Evolutionary conservation across 1,139 yeast species (phyloP), one percentile per base, ranked within the genome.

Genomic region (Hemisphaericaspora lyxosophila): DNA sequence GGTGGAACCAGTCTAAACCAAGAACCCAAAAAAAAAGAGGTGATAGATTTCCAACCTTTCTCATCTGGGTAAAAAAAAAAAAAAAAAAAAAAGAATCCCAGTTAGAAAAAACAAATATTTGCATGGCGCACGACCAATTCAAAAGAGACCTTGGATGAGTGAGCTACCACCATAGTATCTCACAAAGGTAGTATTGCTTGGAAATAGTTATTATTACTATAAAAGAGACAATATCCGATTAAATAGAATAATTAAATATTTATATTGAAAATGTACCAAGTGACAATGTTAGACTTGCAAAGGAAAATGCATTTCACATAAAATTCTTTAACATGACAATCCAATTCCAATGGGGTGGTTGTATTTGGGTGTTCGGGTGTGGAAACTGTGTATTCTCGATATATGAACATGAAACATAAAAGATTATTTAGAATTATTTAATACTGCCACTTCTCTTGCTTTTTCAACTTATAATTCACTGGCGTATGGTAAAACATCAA

Each of bases 401-500:
- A 8, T 26, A 26, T 26, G 8, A 26, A 26, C 30, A 26, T 15
- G 30, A 8, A 26, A 26, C 30, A 26, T 26, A 26, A 26, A 26
- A 26, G 15, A 12, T 26, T 26, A 26, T 26, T 26, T 26, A 26
- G 15, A 26, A 7, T 26, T 26, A 26, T 16, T 18, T 26, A 26
- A 19, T 25, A 16, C 8, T 2, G 7, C 18, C 19, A 8, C 8
- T 26, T 19, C 15, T 13, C 13, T 11, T 24, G 6, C 26, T 13
- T 26, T 26, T 26, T 16, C 8, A 15, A 26, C 7, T 61, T 80
- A 87, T 67, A 92, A 83, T 72, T 92, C 97, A 64, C 85, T 89
- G 59, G 85, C 84, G 68, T 75, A 86, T 59, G 98, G 97, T 67
- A 92, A 80, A 53, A 79, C 81, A 62, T 83, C 83, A 48, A 85